Evolutionary conservation across 768 basidiomycete species (phyloP), one percentile per base, ranked within the genome.

Genomic region (Lentinula sp.): DNA sequence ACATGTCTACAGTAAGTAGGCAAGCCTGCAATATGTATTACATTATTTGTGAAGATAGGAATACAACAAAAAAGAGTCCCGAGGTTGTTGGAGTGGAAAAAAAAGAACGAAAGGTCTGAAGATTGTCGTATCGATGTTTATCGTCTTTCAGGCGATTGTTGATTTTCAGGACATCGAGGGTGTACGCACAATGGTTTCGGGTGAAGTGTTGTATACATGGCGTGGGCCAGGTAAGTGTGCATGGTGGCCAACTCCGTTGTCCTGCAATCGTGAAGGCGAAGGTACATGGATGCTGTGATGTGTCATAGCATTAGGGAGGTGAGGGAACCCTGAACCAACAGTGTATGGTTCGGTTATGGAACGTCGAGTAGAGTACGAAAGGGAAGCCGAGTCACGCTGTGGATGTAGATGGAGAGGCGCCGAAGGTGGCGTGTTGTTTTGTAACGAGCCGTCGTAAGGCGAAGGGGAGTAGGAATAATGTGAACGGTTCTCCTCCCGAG

Each of bases 281-380:
- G 78, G 70, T 51, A 76, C 71, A 45, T 82, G 80, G 32, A 77
- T 67, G 45, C 70, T 72, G 43, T 72, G 71, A 32, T 72, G 75
- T 79, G 78, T 11, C 74, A 65, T 31, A 80, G 77, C 63, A 78
- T 77, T 52, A 11, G 79, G 76, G 60, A 81, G 78, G 69, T 80
- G 82, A 52, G 75, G 73, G 61, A 80, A 79, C 63, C 79, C 79
- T 62, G 81, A 77, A 34, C 74, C 75, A 54, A 80, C 72, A 40
- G 81, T 73, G 21, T 57, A 83, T 23, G 84, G 78, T 51, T 86
- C 86, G 34, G 82, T 83, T 55, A 81, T 73, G 42, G 84, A 77
- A 55, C 86, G 80, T 62, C 85, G 78, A 64, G 83, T 84, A 43
- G 78, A 77, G 67, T 80, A 87, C 13, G 81, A 72, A 60, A 81